A percentile compares a stretch with the other conserved stretches of the same genome.
These are phyloP conservation scores for Lachnellula arida DNA, from an alignment of 2,329 filamentous ascomycete species.

Conservation along the genomic window DNA sequence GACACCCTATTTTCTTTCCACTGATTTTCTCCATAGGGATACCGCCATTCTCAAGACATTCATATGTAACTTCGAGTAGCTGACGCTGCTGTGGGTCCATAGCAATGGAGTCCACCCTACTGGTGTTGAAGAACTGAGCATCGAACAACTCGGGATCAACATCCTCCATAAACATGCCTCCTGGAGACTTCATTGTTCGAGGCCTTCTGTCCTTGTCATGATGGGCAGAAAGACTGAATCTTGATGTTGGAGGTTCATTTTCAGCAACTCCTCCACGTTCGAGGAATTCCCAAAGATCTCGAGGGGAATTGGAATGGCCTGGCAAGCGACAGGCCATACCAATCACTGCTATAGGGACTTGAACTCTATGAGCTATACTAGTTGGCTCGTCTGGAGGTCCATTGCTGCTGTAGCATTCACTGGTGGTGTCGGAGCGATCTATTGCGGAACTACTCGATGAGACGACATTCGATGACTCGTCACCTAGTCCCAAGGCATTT, in stretches of 20 bases:
- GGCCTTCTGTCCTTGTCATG: constrained; percentile 60
- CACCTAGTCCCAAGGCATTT: too few relatives aligned
- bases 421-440: too few relatives aligned
- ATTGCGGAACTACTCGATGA: too few relatives aligned
- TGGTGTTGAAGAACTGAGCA: constrained; percentile 38
- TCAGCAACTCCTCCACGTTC: constrained; percentile 70
- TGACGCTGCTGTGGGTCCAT: constrained; percentile 37
- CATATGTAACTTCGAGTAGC: constrained; percentile 57
- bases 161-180: constrained; percentile 53
- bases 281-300: constrained; percentile 39
- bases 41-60: constrained; percentile 43
- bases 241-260: constrained; percentile 52
- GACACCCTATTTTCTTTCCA: constrained; percentile 10
- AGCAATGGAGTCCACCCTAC: constrained; percentile 31
- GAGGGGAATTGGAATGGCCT: constrained; percentile 28
- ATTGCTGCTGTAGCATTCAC: too few relatives aligned
- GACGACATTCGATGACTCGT: too few relatives aligned
- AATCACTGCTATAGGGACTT: constrained; percentile 37
- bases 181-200: constrained; percentile 67
- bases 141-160: constrained; percentile 35
- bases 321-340: constrained; percentile 38
- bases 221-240: constrained; percentile 66
- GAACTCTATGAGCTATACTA: not conserved
- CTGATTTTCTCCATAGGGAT: constrained; percentile 9
- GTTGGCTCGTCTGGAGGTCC: constrained; percentile 1